Conservation (phyloP, 148 eudicot species). For the Heliamphora exappendiculata region DNA sequence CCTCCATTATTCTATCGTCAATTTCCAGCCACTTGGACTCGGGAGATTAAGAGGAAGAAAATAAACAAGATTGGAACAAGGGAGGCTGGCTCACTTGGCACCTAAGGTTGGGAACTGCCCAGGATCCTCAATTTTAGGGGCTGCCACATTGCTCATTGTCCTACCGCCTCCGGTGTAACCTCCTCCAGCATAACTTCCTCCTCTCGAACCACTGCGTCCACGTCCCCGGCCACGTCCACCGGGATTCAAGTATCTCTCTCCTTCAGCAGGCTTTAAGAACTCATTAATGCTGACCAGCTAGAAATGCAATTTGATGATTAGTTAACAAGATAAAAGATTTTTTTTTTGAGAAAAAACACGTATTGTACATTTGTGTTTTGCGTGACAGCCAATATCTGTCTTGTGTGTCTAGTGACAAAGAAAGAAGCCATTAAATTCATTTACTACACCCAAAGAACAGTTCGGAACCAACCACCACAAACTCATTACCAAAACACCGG, state of each 20-base stretch:
- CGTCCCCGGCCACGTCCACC: conserved; percentile 83
- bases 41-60: not conserved
- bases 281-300: conserved; percentile 89
- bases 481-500: no score
- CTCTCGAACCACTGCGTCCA: conserved; percentile 46
- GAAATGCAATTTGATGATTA: not conserved
- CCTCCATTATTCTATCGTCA: conserved; percentile 15
- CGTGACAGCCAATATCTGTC: not conserved
- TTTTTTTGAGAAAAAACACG: not conserved
- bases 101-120: conserved; percentile 85
- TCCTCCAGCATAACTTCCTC: conserved; percentile 50
- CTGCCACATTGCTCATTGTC: conserved; percentile 26
- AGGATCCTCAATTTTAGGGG: conserved; percentile 78
- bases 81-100: conserved; percentile 44
- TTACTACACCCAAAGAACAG: no score
- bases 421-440: no score
- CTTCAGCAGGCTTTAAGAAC: conserved; percentile 92
- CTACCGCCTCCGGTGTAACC: conserved; percentile 9
- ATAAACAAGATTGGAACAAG: not conserved
- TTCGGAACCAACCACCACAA: no score
- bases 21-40: conserved; percentile 3
- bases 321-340: not conserved
- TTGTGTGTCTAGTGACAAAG: no score
- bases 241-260: conserved; percentile 42
- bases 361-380: not conserved